Percentiles rank a stretch among this genome's conserved stretches.
phyloP scores from a whole-genome alignment of 225 moss, liverwort and hornwort genomes.

The Asterella californica region DNA sequence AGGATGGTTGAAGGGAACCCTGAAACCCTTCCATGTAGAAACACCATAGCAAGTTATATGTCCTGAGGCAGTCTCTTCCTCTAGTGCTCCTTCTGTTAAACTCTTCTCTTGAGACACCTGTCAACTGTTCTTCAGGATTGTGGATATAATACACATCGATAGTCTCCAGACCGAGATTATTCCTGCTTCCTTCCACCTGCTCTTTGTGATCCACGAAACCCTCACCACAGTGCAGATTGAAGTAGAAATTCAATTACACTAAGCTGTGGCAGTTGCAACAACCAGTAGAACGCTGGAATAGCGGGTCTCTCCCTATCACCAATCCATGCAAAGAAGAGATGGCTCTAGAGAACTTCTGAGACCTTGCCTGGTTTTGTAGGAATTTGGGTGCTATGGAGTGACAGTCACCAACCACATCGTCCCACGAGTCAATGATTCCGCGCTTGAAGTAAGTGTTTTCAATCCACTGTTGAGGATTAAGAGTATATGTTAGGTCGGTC shows the following conservation, averaged over 20 bases:
- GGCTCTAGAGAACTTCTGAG: neutral
- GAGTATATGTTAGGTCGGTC: conserved; percentile 49
- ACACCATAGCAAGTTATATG: conserved; percentile 58
- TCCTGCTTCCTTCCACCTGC: conserved; percentile 56
- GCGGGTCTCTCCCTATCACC: neutral
- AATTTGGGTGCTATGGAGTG: conserved; percentile 66
- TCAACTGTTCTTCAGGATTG: conserved; percentile 68
- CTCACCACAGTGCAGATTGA: neutral
- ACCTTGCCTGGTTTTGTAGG: conserved; percentile 54
- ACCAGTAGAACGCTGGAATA: too few species aligned
- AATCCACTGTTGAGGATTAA: conserved; percentile 65
- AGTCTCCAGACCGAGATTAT: conserved; percentile 60
- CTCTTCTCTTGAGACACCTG: conserved; percentile 43
- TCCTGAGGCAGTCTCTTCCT: conserved; percentile 59
- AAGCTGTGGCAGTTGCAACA: neutral
- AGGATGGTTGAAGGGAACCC: conserved; percentile 41
- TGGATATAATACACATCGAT: conserved; percentile 71
- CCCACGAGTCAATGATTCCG: conserved; percentile 48
- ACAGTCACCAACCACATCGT: conserved; percentile 54
- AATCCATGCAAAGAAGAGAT: neutral
- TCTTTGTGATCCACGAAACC: neutral
- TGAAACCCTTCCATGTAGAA: conserved; percentile 73
- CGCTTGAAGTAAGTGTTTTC: conserved; percentile 59
- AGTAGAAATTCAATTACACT: neutral
- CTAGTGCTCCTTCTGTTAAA: conserved; percentile 52